These are phyloP conservation scores for Lippia alba DNA, from an alignment of 305 asterid genomes.

Conservation along the genomic window DNA sequence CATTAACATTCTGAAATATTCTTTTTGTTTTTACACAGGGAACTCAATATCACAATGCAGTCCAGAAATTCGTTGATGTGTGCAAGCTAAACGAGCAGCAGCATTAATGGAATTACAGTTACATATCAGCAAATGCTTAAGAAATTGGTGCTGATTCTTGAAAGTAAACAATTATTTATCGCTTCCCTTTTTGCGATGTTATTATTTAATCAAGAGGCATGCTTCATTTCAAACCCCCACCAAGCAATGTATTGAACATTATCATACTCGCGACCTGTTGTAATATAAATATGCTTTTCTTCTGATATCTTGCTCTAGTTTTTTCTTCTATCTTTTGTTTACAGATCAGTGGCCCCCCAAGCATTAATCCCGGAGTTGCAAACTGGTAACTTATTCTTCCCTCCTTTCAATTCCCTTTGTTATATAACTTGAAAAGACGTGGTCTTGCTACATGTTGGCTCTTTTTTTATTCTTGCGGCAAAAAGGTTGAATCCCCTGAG, in stretches of 20 bases:
- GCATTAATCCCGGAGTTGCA: conserved; percentile 5
- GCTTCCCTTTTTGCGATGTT: not conserved
- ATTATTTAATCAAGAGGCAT: conserved; percentile 10
- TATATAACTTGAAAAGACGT: not conserved
- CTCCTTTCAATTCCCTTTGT: not conserved
- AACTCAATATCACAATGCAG: conserved; percentile 88
- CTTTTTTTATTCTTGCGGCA: too few species aligned
- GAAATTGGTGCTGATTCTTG: conserved; percentile 8
- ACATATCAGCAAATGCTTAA: conserved; percentile 1
- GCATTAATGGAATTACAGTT: conserved; percentile 28
- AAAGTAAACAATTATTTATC: not conserved
- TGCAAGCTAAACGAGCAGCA: conserved; percentile 76
- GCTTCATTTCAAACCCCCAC: not conserved
- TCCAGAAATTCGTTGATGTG: conserved; percentile 83
- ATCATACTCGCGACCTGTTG: conserved; percentile 10
- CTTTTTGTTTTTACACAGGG: conserved; percentile 58
- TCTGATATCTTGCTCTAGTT: conserved; percentile 5
- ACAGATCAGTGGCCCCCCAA: conserved; percentile 10
- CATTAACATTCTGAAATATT: conserved; percentile 16
- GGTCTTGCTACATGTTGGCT: not conserved
- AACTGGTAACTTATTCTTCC: not conserved
- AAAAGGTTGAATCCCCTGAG: too few species aligned
- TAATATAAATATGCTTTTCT: not conserved
- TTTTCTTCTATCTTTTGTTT: conserved; percentile 7
- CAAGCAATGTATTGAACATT: not conserved